Percentiles rank a stretch among this genome's conserved stretches.
phyloP scores from a whole-genome alignment of 1,284 basidiomycete species.

The Leccinum angustisporum region DNA sequence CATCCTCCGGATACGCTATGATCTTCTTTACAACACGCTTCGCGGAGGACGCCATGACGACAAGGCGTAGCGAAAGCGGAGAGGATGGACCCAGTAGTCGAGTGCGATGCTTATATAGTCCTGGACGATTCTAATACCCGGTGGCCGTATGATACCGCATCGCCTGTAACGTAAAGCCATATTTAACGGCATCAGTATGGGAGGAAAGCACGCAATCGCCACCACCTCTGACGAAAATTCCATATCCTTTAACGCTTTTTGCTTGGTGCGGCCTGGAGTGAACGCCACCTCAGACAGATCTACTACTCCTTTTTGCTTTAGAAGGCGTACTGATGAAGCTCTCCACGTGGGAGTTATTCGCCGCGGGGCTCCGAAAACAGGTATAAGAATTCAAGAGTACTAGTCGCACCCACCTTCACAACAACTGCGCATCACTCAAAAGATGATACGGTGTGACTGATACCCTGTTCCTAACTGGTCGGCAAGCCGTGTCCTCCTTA shows the following conservation, averaged over 20 bases:
- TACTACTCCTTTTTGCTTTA: not conserved
- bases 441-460: not conserved
- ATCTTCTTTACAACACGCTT: constrained; percentile 56
- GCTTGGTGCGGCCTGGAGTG: not conserved
- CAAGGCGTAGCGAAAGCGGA: not conserved
- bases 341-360: not conserved
- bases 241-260: not conserved
- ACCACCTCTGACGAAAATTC: not conserved
- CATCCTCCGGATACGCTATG: constrained; percentile 60
- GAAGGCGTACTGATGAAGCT: not conserved
- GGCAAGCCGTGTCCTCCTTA: not conserved
- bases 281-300: not conserved
- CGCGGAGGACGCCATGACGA: constrained; percentile 42
- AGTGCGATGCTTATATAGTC: not conserved
- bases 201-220: not conserved
- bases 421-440: not conserved
- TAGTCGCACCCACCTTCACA: not conserved
- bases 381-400: not conserved
- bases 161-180: not conserved
- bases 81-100: not conserved
- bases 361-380: not conserved
- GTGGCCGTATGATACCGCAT: too few relatives aligned
- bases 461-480: not conserved
- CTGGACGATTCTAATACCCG: not conserved
- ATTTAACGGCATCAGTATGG: not conserved